phyloP scores from a whole-genome alignment of 768 basidiomycete species.

The Podaxis sp. region DNA sequence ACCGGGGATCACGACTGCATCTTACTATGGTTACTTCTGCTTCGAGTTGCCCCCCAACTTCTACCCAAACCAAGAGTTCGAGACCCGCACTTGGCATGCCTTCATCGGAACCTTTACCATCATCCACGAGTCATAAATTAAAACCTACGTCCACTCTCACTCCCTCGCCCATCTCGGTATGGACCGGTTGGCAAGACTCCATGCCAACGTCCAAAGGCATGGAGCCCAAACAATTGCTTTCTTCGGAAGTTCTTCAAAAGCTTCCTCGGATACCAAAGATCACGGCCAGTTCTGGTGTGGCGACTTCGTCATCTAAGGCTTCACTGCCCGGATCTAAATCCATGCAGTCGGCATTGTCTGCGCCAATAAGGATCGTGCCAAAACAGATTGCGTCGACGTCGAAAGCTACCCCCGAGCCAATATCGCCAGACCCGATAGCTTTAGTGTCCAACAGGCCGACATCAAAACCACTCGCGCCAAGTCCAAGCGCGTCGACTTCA shows the following conservation, averaged over 20 bases:
- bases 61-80: not conserved
- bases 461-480: not conserved
- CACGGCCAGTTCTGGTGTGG: not conserved
- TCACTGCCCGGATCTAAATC: not conserved
- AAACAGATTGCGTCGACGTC: too few species aligned
- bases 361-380: not conserved
- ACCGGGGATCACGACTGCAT: not conserved
- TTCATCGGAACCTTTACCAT: not conserved
- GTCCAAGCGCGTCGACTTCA: not conserved
- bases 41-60: not conserved
- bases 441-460: not conserved
- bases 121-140: too few species aligned
- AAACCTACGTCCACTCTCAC: too few species aligned
- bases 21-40: not conserved
- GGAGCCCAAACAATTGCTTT: not conserved
- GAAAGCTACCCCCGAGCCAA: too few species aligned
- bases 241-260: not conserved
- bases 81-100: not conserved
- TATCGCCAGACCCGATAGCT: not conserved
- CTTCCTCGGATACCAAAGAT: conserved; percentile 9
- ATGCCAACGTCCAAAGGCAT: not conserved
- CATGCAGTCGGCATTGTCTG: not conserved
- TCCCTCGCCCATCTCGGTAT: too few species aligned
- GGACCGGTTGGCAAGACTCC: not conserved
- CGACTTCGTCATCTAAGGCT: not conserved